Conservation (phyloP, 2,329 filamentous ascomycete genomes). For the Coleophoma eucalyptorum region DNA sequence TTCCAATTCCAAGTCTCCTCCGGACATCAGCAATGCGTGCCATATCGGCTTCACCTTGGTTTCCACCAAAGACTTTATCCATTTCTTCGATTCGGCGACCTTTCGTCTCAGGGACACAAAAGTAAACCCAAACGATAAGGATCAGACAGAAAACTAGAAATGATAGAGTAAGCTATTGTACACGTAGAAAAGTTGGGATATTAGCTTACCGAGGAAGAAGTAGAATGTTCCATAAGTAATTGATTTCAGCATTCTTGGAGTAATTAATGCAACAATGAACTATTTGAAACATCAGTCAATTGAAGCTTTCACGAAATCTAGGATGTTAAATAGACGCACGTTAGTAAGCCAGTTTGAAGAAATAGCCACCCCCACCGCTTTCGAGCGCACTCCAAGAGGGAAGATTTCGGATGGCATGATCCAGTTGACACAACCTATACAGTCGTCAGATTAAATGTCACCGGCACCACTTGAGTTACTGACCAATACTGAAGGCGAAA, state of each 20-base stretch:
- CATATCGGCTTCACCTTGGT: slow-evolving; percentile 26
- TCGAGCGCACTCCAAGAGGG: slow-evolving; percentile 25
- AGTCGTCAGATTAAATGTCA: not conserved
- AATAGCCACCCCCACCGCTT: slow-evolving; percentile 24
- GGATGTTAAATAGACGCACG: not conserved
- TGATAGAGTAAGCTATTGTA: slow-evolving; percentile 14
- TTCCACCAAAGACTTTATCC: slow-evolving; percentile 41
- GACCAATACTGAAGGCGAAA: slow-evolving; percentile 20
- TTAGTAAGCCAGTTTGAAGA: slow-evolving; percentile 30
- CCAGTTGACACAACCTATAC: slow-evolving; percentile 7
- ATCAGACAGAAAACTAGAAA: slow-evolving; percentile 49
- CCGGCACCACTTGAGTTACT: not conserved
- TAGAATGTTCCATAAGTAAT: slow-evolving; percentile 39
- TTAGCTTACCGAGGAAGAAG: slow-evolving; percentile 27
- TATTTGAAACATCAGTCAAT: not conserved
- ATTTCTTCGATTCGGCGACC: slow-evolving; percentile 45
- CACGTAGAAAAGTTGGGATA: slow-evolving; percentile 22
- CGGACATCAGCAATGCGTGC: slow-evolving; percentile 19
- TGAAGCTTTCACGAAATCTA: not conserved
- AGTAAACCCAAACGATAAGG: slow-evolving; percentile 25
- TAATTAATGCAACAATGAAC: slow-evolving; percentile 26
- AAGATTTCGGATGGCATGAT: slow-evolving; percentile 24
- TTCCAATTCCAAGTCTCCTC: slow-evolving; percentile 15
- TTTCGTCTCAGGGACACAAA: slow-evolving; percentile 47
- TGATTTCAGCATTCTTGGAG: slow-evolving; percentile 23